These are phyloP conservation scores for Thelonectria rubi DNA, from an alignment of 2,329 filamentous ascomycete genomes.

Conservation along the genomic window DNA sequence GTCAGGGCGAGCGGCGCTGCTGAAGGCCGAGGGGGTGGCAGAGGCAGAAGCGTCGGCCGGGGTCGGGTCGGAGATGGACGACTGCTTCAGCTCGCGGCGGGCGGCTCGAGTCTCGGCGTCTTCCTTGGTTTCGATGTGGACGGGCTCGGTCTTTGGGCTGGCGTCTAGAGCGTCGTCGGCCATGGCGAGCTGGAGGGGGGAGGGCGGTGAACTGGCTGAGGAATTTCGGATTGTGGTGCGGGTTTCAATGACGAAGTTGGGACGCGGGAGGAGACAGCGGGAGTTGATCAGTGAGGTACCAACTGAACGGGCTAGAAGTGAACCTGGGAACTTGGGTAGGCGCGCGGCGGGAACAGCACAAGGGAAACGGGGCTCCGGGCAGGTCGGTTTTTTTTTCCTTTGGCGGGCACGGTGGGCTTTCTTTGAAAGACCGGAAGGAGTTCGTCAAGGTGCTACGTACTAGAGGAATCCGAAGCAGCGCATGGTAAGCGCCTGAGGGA, in stretches of 20 bases:
- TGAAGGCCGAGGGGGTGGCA: slow-evolving; percentile 32
- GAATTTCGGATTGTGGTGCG: not conserved
- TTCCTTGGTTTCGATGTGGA: slow-evolving; percentile 55
- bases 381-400: slow-evolving; percentile 8
- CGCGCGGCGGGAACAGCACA: slow-evolving; percentile 16
- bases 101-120: slow-evolving; percentile 71
- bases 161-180: slow-evolving; percentile 54
- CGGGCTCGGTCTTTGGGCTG: slow-evolving; percentile 51
- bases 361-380: slow-evolving; percentile 13
- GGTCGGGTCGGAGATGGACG: slow-evolving; percentile 67
- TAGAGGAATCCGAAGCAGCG: not conserved
- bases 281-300: slow-evolving; percentile 3
- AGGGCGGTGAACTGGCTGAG: slow-evolving; percentile 22
- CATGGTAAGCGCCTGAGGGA: not conserved
- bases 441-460: not conserved
- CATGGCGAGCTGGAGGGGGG: slow-evolving; percentile 47
- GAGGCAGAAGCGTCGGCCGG: slow-evolving; percentile 39
- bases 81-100: slow-evolving; percentile 71
- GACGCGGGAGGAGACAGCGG: slow-evolving; percentile 1
- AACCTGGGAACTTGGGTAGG: too few relatives aligned
- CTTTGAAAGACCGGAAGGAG: not conserved
- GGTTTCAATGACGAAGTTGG: slow-evolving; percentile 18
- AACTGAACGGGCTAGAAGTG: slow-evolving; percentile 9
- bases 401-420: not conserved
- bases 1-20: slow-evolving; percentile 40